Base-by-base conservation (phyloP, 2,329 filamentous ascomycete genomes). In the Cryphonectria radicalis region DNA sequence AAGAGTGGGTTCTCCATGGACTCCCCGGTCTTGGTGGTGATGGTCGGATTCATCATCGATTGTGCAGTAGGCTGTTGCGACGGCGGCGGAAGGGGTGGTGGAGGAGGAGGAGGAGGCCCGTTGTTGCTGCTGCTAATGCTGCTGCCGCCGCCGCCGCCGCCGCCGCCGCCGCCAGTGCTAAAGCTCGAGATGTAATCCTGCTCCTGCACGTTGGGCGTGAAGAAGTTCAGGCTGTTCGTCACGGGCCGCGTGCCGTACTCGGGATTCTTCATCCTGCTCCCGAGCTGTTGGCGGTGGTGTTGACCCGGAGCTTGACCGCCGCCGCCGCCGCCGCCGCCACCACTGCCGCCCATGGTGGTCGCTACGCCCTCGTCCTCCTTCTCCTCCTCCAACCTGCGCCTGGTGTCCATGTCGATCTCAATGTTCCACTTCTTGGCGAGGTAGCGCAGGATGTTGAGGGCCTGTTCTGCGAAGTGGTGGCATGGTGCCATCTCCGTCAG, bases 401-500 rank as follows among this genome's bases (percentile, higher is more conserved):
- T 43, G 3, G 40, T 73, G 28, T 75, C 76, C 65, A 88, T 81
- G 1, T 85, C 81, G 2, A 89, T 82, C 1, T 88, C 81, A 50
- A 90, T 85, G 46, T 87, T 82, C 89, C 89, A 91, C 73, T 89
- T 88, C 73, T 83, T 84, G 8, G 87, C 86, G 0, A 91, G 80
- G 73, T 86, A 89, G 0, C 84, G 84, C 4, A 91, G 79, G 25
- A 91, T 90, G 73, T 88, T 87, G 63, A 89, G 82, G 0, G 88
- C 88, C 74, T 89, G 87, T 74, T 88, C 86, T 14, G 88, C 88
- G 75, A 90, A 90, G 70, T 87, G 85, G 74, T 90, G 88, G 69
- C 88, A 89, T 0, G 85, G 85, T 0, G 86, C 85, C 89, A 91
- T 91, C 74, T 90, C 87, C 1, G 85, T 85, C 22, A 91, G 80